These are phyloP conservation scores for Boletales sp. DNA, from an alignment of 768 basidiomycete genomes.

Conservation along the genomic window DNA sequence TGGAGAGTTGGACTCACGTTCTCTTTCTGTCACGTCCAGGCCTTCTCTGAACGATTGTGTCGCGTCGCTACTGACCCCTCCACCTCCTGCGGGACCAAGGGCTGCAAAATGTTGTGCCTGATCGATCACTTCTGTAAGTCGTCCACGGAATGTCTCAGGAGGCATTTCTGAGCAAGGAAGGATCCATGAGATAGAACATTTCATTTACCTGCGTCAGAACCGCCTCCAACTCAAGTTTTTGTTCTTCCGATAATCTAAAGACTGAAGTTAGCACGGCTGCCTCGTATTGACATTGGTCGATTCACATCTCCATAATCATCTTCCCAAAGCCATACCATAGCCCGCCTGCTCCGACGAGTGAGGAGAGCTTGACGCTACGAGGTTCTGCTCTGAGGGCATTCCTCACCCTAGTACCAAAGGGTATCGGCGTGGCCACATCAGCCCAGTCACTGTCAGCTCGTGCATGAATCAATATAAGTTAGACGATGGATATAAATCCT, in stretches of 20 bases:
- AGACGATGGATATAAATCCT: slow-evolving; percentile 10
- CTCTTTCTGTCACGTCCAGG: slow-evolving; percentile 88
- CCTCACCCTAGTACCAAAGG: slow-evolving; percentile 73
- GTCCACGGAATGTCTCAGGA: slow-evolving; percentile 67
- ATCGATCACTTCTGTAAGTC: slow-evolving; percentile 75
- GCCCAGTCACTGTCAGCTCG: slow-evolving; percentile 68
- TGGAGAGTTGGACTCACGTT: slow-evolving; percentile 50
- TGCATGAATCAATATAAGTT: neutral
- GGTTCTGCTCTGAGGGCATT: slow-evolving; percentile 90
- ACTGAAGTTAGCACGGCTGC: slow-evolving; percentile 1
- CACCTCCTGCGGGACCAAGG: slow-evolving; percentile 54
- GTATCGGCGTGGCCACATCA: slow-evolving; percentile 77
- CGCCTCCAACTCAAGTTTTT: slow-evolving; percentile 67
- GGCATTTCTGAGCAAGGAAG: neutral
- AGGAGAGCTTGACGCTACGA: slow-evolving; percentile 76
- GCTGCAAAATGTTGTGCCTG: slow-evolving; percentile 88
- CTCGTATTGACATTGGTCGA: slow-evolving; percentile 2
- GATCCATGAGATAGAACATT: neutral
- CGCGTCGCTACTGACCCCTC: slow-evolving; percentile 50
- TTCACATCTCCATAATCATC: slow-evolving; percentile 79
- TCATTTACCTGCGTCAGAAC: slow-evolving; percentile 62
- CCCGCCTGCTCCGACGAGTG: slow-evolving; percentile 82
- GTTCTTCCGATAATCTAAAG: slow-evolving; percentile 69
- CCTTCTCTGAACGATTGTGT: slow-evolving; percentile 86
- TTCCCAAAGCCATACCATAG: slow-evolving; percentile 93